Evolutionary conservation across 768 basidiomycete species (phyloP), one percentile per base, ranked within the genome.

Genomic region (Phanerochaete carnosa): DNA sequence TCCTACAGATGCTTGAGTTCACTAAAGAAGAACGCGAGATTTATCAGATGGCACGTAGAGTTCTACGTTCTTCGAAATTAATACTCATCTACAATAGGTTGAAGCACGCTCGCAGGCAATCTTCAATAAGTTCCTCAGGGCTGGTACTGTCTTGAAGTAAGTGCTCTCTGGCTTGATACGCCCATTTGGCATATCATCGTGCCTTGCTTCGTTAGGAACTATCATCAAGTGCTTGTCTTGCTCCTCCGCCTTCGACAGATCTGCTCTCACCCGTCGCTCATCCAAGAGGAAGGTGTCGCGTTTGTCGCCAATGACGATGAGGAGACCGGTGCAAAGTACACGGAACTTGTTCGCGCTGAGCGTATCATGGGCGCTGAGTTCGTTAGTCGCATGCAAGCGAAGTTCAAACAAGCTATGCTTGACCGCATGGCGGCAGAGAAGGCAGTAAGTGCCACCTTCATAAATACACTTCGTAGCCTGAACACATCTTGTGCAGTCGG

Each of bases 101-200:
- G 85, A 86, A 66, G 74, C 78, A 26, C 68, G 70, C 7, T 77
- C 80, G 47, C 86, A 88, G 62, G 81, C 81, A 1, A 80, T 74
- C 29, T 90, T 92, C 75, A 90, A 90, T 66, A 75, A 80, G 22
- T 89, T 75, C 70, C 73, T 87, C 9, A 72, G 75, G 5, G 83
- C 79, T 4, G 87, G 88, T 1, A 89, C 89, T 0, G 87, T 90
- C 12, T 72, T 90, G 39, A 90, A 90, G 82, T 82, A 64, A 33
- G 77, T 67, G n/a, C n/a, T 56, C 13, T 8, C n/a, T 26, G 30
- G 55, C 13, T 28, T 25, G 19, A 16, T 46, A n/a, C 8, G 26
- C 29, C 22, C 46, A 30, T 12, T 30, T 26, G 25, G 1, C 29
- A 13, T 52, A 23, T 22, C 45, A 51, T 59, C 22, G 28, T 43